phyloP scores from a whole-genome alignment of 2,329 filamentous ascomycete genomes.

The Claviceps africana region DNA sequence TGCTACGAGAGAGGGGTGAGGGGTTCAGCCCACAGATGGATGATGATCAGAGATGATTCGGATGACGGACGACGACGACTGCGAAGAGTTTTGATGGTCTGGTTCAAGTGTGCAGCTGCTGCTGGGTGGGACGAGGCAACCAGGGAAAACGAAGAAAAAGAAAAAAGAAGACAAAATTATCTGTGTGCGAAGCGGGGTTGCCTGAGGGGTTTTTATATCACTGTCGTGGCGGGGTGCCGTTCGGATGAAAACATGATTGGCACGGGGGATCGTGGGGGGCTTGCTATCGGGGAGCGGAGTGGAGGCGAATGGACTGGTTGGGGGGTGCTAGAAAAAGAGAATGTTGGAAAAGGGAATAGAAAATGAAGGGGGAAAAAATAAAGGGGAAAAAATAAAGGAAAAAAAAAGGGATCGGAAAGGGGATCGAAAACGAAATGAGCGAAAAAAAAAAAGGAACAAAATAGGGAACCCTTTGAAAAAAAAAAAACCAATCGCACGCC shows the following conservation, averaged over 20 bases:
- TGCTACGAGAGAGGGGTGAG: not conserved
- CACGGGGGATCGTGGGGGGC: not conserved
- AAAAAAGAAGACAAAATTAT: not conserved
- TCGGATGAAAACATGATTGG: not conserved
- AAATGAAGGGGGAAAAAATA: too few species aligned
- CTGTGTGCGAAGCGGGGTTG: not conserved
- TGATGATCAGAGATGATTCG: not conserved
- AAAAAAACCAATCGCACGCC: too few species aligned
- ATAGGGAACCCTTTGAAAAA: too few species aligned
- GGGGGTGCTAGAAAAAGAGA: too few species aligned
- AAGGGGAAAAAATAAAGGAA: too few species aligned
- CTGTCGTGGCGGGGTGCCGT: not conserved
- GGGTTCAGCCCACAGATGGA: not conserved
- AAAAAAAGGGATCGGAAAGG: too few species aligned
- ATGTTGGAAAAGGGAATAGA: not conserved
- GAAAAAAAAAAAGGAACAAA: too few species aligned
- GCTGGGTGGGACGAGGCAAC: not conserved
- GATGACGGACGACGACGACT: not conserved
- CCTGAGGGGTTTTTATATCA: slow-evolving; percentile 3
- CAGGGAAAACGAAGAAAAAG: not conserved
- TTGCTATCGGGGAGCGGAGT: not conserved
- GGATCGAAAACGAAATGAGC: too few species aligned
- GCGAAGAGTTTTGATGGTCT: not conserved
- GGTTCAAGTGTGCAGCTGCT: not conserved
- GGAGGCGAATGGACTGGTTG: not conserved